Conservation (phyloP, 768 basidiomycete species). For the Termitomyces sp. region DNA sequence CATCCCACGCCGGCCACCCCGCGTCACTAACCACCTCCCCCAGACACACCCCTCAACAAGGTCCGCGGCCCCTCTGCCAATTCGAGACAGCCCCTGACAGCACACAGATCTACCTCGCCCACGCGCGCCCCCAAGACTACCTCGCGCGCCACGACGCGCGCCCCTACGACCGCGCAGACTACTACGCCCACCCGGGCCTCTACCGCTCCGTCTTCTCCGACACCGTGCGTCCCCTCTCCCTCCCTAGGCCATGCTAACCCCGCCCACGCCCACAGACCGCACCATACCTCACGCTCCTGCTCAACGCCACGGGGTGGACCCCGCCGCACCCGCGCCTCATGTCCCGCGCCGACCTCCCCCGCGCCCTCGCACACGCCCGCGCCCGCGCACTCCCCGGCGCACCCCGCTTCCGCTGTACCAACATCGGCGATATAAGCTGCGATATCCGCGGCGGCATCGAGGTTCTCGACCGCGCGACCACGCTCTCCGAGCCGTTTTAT, state of each 20-base stretch:
- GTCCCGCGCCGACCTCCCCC: slow-evolving; percentile 55
- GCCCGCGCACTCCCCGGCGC: background rate
- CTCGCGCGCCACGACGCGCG: slow-evolving; percentile 51
- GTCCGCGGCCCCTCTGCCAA: background rate
- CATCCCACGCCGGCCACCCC: no score
- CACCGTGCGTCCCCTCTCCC: slow-evolving; percentile 35
- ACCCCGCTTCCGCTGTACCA: slow-evolving; percentile 36
- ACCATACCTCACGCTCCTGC: slow-evolving; percentile 76
- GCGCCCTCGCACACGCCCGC: slow-evolving; percentile 44
- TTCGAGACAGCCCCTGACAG: no score
- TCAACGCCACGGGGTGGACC: slow-evolving; percentile 87
- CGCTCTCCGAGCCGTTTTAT: slow-evolving; percentile 73
- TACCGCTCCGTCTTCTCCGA: slow-evolving; percentile 67
- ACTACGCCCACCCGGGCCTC: slow-evolving; percentile 63
- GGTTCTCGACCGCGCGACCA: slow-evolving; percentile 73
- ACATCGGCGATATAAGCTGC: slow-evolving; percentile 85
- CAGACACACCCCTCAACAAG: background rate
- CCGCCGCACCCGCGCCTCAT: slow-evolving; percentile 74
- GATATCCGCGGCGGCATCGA: slow-evolving; percentile 88
- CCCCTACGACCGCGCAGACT: slow-evolving; percentile 57
- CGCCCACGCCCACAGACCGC: slow-evolving; percentile 50
- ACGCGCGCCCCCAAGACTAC: slow-evolving; percentile 66
- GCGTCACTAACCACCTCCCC: no score
- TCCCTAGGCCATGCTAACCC: background rate
- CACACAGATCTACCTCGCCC: slow-evolving; percentile 77